Evolutionary conservation across 2,329 filamentous ascomycete genomes (phyloP).

Genomic region (Emydomyces testavorans): DNA sequence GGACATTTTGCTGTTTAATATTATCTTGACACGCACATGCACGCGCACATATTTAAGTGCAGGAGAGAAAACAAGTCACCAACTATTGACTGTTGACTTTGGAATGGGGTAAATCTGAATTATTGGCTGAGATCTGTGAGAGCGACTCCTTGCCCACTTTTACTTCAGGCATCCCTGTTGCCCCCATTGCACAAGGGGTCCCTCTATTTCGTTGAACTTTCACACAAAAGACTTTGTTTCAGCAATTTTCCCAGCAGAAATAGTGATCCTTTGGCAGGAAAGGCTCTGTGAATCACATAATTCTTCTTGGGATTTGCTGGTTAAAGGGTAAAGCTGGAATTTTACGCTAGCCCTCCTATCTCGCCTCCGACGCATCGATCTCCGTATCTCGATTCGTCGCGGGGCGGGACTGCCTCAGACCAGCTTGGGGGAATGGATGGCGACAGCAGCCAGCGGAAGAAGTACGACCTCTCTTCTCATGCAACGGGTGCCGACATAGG

Average conservation of each 20-base stretch:
- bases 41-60: neutral
- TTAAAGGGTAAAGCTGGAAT: constrained; percentile 49
- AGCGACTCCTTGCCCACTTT: constrained; percentile 8
- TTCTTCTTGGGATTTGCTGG: neutral
- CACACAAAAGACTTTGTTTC: constrained; percentile 4
- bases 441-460: constrained; percentile 59
- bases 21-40: neutral
- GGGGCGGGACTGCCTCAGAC: constrained; percentile 44
- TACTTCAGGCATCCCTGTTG: constrained; percentile 9
- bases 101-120: constrained; percentile 4
- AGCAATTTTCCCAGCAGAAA: neutral
- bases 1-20: neutral
- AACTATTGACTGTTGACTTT: neutral
- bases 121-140: neutral
- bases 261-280: neutral
- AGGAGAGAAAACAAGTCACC: neutral
- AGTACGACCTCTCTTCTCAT: constrained; percentile 60
- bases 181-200: constrained; percentile 8
- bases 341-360: constrained; percentile 50
- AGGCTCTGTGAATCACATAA: neutral
- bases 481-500: constrained; percentile 35
- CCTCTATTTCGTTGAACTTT: constrained; percentile 2
- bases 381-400: constrained; percentile 45
- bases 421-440: constrained; percentile 63
- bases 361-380: constrained; percentile 55